Conservation (phyloP, 2,329 filamentous ascomycete genomes). For the Gaeumannomyces tritici region DNA sequence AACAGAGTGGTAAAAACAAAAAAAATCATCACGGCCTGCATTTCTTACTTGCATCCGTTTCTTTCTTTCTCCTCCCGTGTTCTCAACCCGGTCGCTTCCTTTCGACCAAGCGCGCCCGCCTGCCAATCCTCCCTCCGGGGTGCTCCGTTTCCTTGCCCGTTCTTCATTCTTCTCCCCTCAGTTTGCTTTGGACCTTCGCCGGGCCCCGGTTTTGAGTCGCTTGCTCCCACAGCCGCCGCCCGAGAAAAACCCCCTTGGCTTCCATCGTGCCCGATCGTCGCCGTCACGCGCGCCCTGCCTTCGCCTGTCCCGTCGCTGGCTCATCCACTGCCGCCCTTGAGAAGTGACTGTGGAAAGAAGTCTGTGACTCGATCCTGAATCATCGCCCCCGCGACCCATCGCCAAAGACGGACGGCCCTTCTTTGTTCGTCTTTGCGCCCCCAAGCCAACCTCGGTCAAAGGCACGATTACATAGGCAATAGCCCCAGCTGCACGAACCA, state of each 20-base stretch:
- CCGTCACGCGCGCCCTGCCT: neutral
- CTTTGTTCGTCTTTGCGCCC: neutral
- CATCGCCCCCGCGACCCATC: neutral
- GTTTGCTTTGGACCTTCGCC: constrained; percentile 3
- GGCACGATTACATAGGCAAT: neutral
- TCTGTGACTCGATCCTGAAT: constrained; percentile 2
- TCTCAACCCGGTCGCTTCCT: neutral
- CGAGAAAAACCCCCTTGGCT: neutral
- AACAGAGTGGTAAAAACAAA: neutral
- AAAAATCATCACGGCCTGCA: constrained; percentile 1
- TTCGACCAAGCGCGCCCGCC: constrained; percentile 2
- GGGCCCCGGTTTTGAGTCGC: neutral
- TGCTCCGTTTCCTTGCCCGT: constrained; percentile 4
- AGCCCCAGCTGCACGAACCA: neutral
- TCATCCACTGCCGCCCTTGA: neutral
- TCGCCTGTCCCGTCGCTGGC: neutral
- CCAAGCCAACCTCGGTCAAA: neutral
- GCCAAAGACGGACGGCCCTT: neutral
- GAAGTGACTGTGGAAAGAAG: neutral
- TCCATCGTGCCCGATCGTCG: neutral
- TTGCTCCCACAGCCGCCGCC: neutral
- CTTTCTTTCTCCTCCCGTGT: constrained; percentile 12
- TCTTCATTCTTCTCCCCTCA: constrained; percentile 4
- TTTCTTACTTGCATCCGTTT: constrained; percentile 12
- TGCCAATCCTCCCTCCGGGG: constrained; percentile 6